Base-by-base conservation (phyloP, 1,284 basidiomycete species). In the Leucoagaricus sp. region DNA sequence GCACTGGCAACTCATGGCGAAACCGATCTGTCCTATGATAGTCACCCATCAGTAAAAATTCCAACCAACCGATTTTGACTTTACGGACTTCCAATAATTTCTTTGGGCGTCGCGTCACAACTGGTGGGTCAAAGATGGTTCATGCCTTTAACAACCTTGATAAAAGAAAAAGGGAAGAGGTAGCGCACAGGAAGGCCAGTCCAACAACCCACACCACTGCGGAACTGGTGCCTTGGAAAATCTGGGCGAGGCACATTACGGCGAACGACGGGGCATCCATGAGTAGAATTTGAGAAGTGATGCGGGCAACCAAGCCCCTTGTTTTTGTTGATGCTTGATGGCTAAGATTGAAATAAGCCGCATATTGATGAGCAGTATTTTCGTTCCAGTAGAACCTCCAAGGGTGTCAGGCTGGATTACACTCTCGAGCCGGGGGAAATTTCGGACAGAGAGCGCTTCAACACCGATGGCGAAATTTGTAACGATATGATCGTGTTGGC, bases 181-280 rank as follows among this genome's bases (percentile, higher is more conserved):
- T n/a, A n/a, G 65, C 78, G 68, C 65, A 89, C 87, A 90, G 65
- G n/a, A 91, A 71, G 9, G 87, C 87, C 23, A 91, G 70, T 0
- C 86, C 87, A 40, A 89, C 82, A 0, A 87, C 81, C 90, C 90
- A 93, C 7, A 93, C 80, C 62, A 91, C 80, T 0, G 87, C 85
- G 1, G 86, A 88, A 33, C 85, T 84, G 15, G 88, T 72, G 1
- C 91, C 91, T 70, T 93, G 91, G 7, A 91, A 57, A 15, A 86
- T 71, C 19, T 91, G 83, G 15, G 89, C 86, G 28, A 92, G 40
- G 12, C 82, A 82, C 88, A 93, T 91, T 12, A 88, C 72, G 71
- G 83, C 76, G 64, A 85, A 93, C 19, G 75, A 79, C 2, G 81
- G 83, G 0, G 88, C 86, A 58, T 90, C 82, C 89, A 93, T 93